These are phyloP conservation scores for Mortierella sp. DNA, from an alignment of 371 early-diverging fungal species.

Conservation along the genomic window DNA sequence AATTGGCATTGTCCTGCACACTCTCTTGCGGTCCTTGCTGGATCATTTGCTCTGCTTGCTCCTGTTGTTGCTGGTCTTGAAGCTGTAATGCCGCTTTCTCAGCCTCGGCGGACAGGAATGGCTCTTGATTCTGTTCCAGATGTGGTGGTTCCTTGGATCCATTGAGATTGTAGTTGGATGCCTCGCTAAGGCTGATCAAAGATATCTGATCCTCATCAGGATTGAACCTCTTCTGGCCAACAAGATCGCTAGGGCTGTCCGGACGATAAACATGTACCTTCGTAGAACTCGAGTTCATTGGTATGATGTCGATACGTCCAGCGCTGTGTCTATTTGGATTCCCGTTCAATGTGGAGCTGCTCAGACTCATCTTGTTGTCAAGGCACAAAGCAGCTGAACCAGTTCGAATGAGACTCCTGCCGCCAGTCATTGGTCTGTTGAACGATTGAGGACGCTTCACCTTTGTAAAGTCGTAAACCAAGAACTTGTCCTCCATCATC, in stretches of 20 bases:
- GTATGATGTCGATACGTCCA: slow-evolving; percentile 8
- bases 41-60: background rate
- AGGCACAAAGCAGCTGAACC: too few relatives aligned
- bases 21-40: too few relatives aligned
- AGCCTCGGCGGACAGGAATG: background rate
- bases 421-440: too few relatives aligned
- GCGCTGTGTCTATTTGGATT: slow-evolving; percentile 8
- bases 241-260: slow-evolving; percentile 36
- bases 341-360: slow-evolving; percentile 48
- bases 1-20: background rate
- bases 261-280: slow-evolving; percentile 13
- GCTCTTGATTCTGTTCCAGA: background rate
- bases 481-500: slow-evolving; percentile 72
- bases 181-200: slow-evolving; percentile 16
- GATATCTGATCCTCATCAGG: slow-evolving; percentile 34
- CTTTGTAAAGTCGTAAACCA: slow-evolving; percentile 72
- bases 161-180: background rate
- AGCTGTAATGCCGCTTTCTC: slow-evolving; percentile 14
- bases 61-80: background rate
- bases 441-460: slow-evolving; percentile 37
- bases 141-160: background rate
- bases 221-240: slow-evolving; percentile 42
- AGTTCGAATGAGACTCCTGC: too few relatives aligned
- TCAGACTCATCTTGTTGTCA: slow-evolving; percentile 42
- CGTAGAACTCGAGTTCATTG: background rate